Percentiles rank a stretch among this genome's conserved stretches.
Conservation (phyloP, 2,329 filamentous ascomycete species). For the Colletotrichum sp. region DNA sequence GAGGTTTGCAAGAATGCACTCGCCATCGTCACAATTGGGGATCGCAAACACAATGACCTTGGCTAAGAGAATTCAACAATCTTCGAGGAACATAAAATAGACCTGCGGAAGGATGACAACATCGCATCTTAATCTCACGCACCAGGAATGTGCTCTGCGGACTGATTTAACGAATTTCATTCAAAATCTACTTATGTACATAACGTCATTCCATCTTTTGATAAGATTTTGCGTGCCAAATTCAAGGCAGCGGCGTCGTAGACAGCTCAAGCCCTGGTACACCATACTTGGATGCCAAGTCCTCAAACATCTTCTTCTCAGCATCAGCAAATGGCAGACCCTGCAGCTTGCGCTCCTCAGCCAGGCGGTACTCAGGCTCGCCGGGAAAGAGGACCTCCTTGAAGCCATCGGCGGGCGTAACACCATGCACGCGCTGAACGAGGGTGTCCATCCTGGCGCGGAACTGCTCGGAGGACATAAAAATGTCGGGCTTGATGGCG, state of each 20-base stretch:
- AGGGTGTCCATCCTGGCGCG: slow-evolving; percentile 62
- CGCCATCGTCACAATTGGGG: background rate
- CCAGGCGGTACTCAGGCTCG: slow-evolving; percentile 58
- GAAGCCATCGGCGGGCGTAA: slow-evolving; percentile 58
- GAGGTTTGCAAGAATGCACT: background rate
- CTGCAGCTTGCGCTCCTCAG: background rate
- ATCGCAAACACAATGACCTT: background rate
- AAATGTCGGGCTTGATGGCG: slow-evolving; percentile 76
- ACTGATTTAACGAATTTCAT: background rate
- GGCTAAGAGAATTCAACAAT: background rate
- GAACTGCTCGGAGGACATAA: slow-evolving; percentile 74
- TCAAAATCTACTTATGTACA: background rate
- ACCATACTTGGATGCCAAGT: background rate
- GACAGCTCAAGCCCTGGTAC: background rate
- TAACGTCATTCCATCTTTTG: background rate
- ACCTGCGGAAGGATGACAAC: background rate
- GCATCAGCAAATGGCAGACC: background rate
- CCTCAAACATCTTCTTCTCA: background rate
- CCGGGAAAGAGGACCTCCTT: slow-evolving; percentile 66
- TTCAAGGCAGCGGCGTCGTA: background rate
- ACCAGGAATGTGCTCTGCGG: background rate
- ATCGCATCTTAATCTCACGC: background rate
- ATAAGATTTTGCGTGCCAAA: fast-evolving
- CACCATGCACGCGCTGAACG: slow-evolving; percentile 56
- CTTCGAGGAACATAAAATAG: background rate